These are phyloP conservation scores for Hyaloscypha bicolor DNA, from an alignment of 495 filamentous ascomycete genomes.

Conservation along the genomic window DNA sequence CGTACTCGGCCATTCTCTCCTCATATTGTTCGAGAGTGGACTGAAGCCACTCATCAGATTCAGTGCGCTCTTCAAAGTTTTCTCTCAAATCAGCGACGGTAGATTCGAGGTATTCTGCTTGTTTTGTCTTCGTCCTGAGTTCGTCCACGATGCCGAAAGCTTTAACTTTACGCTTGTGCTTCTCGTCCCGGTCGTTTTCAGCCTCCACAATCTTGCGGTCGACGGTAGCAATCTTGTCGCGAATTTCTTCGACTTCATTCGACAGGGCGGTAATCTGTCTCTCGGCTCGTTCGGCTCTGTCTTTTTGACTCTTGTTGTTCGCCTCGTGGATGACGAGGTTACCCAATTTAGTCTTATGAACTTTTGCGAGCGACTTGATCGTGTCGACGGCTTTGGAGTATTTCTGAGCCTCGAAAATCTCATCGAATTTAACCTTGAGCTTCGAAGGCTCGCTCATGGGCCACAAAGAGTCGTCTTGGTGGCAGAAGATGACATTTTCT, in stretches of 20 bases:
- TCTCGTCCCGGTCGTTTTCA: constrained; percentile 46
- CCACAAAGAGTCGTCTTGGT: constrained; percentile 97
- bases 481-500: constrained; percentile 95
- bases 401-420: constrained; percentile 95
- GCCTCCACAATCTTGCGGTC: constrained; percentile 54
- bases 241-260: constrained; percentile 71
- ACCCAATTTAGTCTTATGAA: constrained; percentile 71
- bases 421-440: constrained; percentile 92
- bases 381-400: constrained; percentile 98
- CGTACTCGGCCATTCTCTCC: constrained; percentile 64
- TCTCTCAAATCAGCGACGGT: constrained; percentile 69
- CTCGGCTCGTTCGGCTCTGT: constrained; percentile 73
- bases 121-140: constrained; percentile 73
- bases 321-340: constrained; percentile 72
- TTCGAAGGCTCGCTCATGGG: constrained; percentile 87
- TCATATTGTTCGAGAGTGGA: constrained; percentile 81
- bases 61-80: constrained; percentile 72
- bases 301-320: constrained; percentile 82
- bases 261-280: constrained; percentile 64
- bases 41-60: constrained; percentile 78
- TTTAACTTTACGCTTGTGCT: constrained; percentile 45
- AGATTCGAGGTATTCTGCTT: constrained; percentile 55
- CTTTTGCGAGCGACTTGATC: constrained; percentile 83
- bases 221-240: constrained; percentile 58
- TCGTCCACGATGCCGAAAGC: constrained; percentile 60